Evolutionary conservation across 192 early-diverging fungal genomes (phyloP), one percentile per base, ranked within the genome.

Genomic region (Coemansia sp.): DNA sequence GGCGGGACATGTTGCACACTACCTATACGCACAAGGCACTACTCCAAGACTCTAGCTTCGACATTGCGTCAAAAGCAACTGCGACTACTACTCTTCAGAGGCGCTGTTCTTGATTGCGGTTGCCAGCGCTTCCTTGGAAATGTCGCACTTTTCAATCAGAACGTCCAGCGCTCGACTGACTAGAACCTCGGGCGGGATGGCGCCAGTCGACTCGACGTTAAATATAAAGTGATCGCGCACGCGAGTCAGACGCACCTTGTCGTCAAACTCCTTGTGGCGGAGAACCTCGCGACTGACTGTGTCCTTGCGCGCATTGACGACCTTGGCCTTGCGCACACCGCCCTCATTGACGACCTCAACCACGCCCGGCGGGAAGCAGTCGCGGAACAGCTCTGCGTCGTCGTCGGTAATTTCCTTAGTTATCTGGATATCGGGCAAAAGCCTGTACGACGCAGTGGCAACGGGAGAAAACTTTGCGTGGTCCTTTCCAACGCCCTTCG

Each of bases 391-490:
- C 51, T 89, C 80, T 0, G 95, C 96, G 41, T 86, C 85, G 31
- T 94, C 90, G 37, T 92, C 94, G 0, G 83, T 87, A 66, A 99
- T 98, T 39, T 92, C 91, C 45, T 90, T 73, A 45, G 92, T 79
- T 58, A 99, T 87, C 60, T 88, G 83, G 59, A 99, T 99, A 38
- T 95, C 91, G 4, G 97, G 97, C 36, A 99, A 82, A 54, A 99
- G 78, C 24, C 97, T 88, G 75, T 99, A 99, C 25, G 94, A 93
- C 4, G 96, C 97, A 3, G 96, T 96, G 3, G 93, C 94, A 25
- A 97, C 96, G 10, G 97, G 97, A 4, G 96, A 97, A 86, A 91
- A 99, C 65, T 99, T 99, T 63, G 96, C 95, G 60, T 99, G 97
- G 66, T 97, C 95, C 75, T 93, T 90, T 35, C 96, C 97, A 49